Percentiles rank a stretch among this genome's conserved stretches.
Evolutionary conservation across 805 yeast species (phyloP).

Genomic region (Helenozyma baotianmanensis): DNA sequence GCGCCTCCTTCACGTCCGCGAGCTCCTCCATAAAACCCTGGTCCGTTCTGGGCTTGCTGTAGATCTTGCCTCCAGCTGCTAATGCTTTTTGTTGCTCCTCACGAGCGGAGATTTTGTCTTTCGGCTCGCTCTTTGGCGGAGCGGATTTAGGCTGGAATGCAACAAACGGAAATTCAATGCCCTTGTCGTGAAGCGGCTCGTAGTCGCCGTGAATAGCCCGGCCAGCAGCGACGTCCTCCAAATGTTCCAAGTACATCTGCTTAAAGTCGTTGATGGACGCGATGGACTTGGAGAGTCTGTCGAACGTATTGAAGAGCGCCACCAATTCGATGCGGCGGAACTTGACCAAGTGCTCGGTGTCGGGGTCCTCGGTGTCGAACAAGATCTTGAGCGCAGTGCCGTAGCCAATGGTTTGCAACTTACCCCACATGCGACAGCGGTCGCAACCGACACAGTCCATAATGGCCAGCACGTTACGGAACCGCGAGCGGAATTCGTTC

Average conservation of each 20-base stretch:
- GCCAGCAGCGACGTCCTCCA: slow-evolving; percentile 38
- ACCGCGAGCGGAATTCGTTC: slow-evolving; percentile 79
- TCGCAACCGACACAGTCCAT: slow-evolving; percentile 99
- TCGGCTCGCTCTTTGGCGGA: not conserved
- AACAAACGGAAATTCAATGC: slow-evolving; percentile 39
- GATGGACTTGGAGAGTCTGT: slow-evolving; percentile 82
- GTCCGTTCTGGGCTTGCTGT: slow-evolving; percentile 2
- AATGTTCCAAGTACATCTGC: slow-evolving; percentile 41
- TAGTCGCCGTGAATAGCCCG: slow-evolving; percentile 37
- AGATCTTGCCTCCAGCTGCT: slow-evolving; percentile 6
- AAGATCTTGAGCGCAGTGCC: slow-evolving; percentile 92
- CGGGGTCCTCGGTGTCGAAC: slow-evolving; percentile 64
- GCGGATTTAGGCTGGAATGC: slow-evolving; percentile 5
- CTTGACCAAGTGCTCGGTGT: slow-evolving; percentile 49
- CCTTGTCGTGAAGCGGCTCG: slow-evolving; percentile 28
- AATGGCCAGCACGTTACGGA: slow-evolving; percentile 82
- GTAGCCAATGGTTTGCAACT: slow-evolving; percentile 93
- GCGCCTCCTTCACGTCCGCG: slow-evolving; percentile 52
- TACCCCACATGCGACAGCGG: slow-evolving; percentile 97
- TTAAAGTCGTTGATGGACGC: slow-evolving; percentile 71
- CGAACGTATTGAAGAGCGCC: slow-evolving; percentile 88
- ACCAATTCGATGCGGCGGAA: slow-evolving; percentile 80
- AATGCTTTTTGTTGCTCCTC: slow-evolving; percentile 1
- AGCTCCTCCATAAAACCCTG: slow-evolving; percentile 38
- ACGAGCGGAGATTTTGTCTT: not conserved